Conservation (phyloP, 495 filamentous ascomycete genomes). For the Eremomyces bilateralis region DNA sequence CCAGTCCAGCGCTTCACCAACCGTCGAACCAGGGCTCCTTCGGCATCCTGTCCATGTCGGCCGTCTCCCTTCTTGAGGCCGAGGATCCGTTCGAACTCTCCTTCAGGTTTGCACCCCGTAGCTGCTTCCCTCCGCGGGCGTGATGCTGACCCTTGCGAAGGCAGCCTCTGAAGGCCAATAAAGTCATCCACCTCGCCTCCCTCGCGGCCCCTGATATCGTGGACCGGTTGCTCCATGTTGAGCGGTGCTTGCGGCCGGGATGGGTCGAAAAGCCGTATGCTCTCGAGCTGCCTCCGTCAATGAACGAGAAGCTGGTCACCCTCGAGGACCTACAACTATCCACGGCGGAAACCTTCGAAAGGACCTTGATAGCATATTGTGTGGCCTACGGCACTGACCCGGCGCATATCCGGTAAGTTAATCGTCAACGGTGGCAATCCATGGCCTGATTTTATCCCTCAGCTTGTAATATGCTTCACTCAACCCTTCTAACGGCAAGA, state of each 20-base stretch:
- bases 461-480: no score
- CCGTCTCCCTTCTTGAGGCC: constrained; percentile 39
- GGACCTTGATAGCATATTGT: constrained; percentile 72
- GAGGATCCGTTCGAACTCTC: constrained; percentile 76
- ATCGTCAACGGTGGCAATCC: no score
- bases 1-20: constrained; percentile 15
- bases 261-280: constrained; percentile 56
- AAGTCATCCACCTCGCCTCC: constrained; percentile 56
- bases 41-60: constrained; percentile 56
- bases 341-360: constrained; percentile 47
- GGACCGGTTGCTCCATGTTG: constrained; percentile 44
- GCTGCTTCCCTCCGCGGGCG: no score
- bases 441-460: no score
- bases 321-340: constrained; percentile 34
- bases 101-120: constrained; percentile 59
- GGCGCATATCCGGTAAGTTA: constrained; percentile 14
- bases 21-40: neutral
- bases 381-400: constrained; percentile 36
- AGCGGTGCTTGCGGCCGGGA: constrained; percentile 60
- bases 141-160: no score
- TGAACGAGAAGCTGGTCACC: constrained; percentile 30
- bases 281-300: constrained; percentile 32
- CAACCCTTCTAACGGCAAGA: no score
- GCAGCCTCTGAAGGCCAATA: constrained; percentile 35
- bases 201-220: constrained; percentile 57